Percentiles rank a stretch among this genome's conserved stretches.
Evolutionary conservation across 208 protist genomes (phyloP).

Genomic region (Acanthamoeba sp.): DNA sequence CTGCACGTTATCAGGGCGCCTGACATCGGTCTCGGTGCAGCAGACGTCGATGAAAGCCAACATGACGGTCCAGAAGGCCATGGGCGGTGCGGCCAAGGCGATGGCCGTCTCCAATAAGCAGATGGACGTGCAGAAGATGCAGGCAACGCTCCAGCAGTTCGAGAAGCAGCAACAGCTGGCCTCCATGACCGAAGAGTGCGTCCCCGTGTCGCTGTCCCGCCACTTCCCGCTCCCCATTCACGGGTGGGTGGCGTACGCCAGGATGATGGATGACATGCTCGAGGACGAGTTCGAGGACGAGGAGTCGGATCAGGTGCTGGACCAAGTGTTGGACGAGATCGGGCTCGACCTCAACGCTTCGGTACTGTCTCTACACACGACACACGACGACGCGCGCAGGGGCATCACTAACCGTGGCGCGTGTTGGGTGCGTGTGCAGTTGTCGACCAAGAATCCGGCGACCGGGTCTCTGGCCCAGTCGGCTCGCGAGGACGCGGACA

Average conservation of each 20-base stretch:
- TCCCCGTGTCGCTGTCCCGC: neutral
- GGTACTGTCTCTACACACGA: neutral
- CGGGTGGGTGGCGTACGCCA: neutral
- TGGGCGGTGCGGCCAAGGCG: conserved; percentile 56
- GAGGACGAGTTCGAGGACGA: conserved; percentile 63
- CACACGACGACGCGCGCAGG: neutral
- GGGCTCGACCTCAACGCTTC: conserved; percentile 48
- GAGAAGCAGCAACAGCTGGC: conserved; percentile 59
- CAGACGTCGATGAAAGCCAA: conserved; percentile 57
- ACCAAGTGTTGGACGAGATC: conserved; percentile 67
- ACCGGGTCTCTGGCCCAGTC: neutral
- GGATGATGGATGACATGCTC: conserved; percentile 66
- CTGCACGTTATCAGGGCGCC: too few relatives aligned
- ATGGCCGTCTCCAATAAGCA: conserved; percentile 72
- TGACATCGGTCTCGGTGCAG: conserved; percentile 32
- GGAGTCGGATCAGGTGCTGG: conserved; percentile 35
- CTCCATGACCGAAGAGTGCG: conserved; percentile 61
- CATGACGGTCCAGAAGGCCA: conserved; percentile 47
- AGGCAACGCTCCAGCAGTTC: conserved; percentile 64
- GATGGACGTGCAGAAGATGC: conserved; percentile 40
- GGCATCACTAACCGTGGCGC: neutral
- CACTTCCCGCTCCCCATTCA: too few relatives aligned
- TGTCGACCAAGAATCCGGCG: neutral
- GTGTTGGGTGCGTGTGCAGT: neutral
- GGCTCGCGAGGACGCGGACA: neutral